Percentiles rank a stretch among this genome's conserved stretches.
Evolutionary conservation across 306 rosid species (phyloP).

Genomic region (Betula pendula): DNA sequence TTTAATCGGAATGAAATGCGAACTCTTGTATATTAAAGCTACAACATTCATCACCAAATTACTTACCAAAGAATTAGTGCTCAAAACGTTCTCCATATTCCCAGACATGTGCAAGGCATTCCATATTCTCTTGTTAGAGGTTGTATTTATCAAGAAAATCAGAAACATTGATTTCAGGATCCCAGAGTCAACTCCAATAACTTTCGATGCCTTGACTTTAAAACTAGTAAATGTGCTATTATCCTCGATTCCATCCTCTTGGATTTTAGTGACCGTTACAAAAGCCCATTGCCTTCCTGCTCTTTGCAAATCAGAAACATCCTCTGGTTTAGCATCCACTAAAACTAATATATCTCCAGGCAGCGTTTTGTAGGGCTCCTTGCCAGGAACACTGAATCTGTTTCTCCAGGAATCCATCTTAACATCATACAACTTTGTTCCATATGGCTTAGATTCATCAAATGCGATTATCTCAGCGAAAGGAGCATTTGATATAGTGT

Average conservation of each 20-base stretch:
- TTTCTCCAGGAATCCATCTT: slow-evolving; percentile 51
- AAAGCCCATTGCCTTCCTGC: slow-evolving; percentile 53
- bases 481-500: slow-evolving; percentile 44
- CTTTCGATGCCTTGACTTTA: slow-evolving; percentile 41
- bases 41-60: no score
- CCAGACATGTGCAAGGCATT: slow-evolving; percentile 44
- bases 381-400: slow-evolving; percentile 38
- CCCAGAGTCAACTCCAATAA: no score
- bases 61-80: slow-evolving; percentile 48
- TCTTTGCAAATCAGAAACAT: slow-evolving; percentile 45
- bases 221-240: slow-evolving; percentile 35
- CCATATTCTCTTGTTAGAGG: slow-evolving; percentile 54
- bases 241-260: slow-evolving; percentile 33
- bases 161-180: slow-evolving; percentile 5
- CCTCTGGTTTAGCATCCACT: slow-evolving; percentile 55
- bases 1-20: no score
- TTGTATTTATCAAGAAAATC: slow-evolving; percentile 50
- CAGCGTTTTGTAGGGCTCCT: slow-evolving; percentile 58
- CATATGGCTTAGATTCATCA: slow-evolving; percentile 23
- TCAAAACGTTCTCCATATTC: slow-evolving; percentile 37
- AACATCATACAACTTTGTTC: slow-evolving; percentile 31
- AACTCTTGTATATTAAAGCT: no score
- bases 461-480: slow-evolving; percentile 46
- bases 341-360: slow-evolving; percentile 65
- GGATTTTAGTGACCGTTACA: slow-evolving; percentile 35